Base-by-base conservation (phyloP, 768 basidiomycete species). In the Podaxis mareebaensis region DNA sequence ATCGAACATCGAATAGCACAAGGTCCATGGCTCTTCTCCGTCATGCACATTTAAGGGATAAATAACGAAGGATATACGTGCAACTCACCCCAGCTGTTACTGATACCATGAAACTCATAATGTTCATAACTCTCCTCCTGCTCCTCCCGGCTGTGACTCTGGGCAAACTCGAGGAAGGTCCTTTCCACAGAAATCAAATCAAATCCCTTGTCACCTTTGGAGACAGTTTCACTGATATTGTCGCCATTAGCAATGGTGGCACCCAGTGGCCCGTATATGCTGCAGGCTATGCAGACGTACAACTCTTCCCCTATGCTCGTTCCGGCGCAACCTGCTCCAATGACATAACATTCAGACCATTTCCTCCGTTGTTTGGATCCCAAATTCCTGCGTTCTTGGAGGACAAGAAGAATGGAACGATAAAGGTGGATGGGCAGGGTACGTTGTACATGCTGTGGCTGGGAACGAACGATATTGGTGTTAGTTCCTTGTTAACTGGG, bases 391-490 rank as follows among this genome's bases (percentile, higher is more conserved):
- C 75, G 0, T 88, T 82, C 72, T 76, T 87, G 54, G 68, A 75
- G 6, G 78, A 81, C 54, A 73, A 68, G 17, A 66, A 70, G 11
- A 81, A 83, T 64, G 78, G 79, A 4, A 75, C 80, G 1, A 68
- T 85, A 22, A 68, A 65, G 17, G 69, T 83, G 38, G 60, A 72
- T 13, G 70, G 81, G 0, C 70, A 76, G 2, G 77, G 85, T 52
- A 89, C 88, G 1, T 65, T 89, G 2, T 89, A 85, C 69, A 84
- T 85, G 0, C 75, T 89, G 6, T 90, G 88, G 88, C 85, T 89
- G 63, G 87, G 88, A 13, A 86, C 85, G 3, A 86, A 85, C 65
- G 89, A 90, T 68, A 78, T 90, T 3, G 88, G 88, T 1, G 78
- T 70, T 11, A 77, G 77, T 53, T 80, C 83, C 4, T 74, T 90